Base-by-base conservation (phyloP, 2,329 filamentous ascomycete species). In the Tympanopsis confertula region DNA sequence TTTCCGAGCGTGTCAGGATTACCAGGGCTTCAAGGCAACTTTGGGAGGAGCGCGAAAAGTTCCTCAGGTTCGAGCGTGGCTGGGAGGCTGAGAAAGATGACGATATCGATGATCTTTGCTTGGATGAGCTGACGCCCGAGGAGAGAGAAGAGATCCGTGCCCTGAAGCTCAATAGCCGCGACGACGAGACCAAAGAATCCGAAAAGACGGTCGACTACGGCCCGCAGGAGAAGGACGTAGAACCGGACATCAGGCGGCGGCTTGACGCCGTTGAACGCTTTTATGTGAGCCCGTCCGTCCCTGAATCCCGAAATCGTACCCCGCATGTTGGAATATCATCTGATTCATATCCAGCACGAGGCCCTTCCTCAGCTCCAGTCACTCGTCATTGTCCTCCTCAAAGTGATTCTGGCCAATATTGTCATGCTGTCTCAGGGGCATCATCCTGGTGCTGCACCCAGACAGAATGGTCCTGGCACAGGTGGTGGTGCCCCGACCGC, bases 1-100 rank as follows among this genome's bases (percentile, higher is more conserved):
- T 98, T 57, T 85, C 88, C 0, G 81, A 76, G 41, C 75, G 93
- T 37, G 91, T 95, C 56, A 76, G 89, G 47, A 94, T 94, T 71
- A 94, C 87, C 1, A 72, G 91, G 42, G 86, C 86, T 4, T 89
- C 93, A 61, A 78, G 86, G 39, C 91, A 98, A 59, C 66, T 98
- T 13, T 98, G 91, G 89, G 83, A 94, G 47, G 88, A 94, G 54
- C 76, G 91, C 35, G 88, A 95, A 50, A 76, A 76, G 20, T 98
- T 93, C 47, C 79, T 95, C 62, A 89, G 84, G 51, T 93, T 85
- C 47, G 89, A 96, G 50, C 74, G 91, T 39, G 91, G 91, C 7
- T 98, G 87, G 86, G 78, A 82, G 41, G 66, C 68, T 1, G 62
- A 62, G 2, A 59, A 64, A n/a, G 56, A 68, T 33, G 56, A 65